These are phyloP conservation scores for Colletotrichum tofieldiae DNA, from an alignment of 2,329 filamentous ascomycete species.

Conservation along the genomic window DNA sequence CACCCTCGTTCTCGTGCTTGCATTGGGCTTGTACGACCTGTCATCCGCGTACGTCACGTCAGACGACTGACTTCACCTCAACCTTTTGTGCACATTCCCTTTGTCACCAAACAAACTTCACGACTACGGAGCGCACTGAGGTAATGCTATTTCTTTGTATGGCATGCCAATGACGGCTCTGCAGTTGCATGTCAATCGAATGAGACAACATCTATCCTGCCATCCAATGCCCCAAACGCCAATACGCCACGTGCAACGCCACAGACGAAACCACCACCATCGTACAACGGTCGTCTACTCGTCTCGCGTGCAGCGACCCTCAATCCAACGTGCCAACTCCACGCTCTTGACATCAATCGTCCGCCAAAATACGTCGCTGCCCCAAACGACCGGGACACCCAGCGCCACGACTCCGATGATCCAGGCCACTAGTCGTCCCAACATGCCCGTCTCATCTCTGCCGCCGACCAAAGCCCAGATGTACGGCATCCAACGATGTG, in stretches of 20 bases:
- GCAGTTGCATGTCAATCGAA: slow-evolving; percentile 8
- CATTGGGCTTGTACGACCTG: slow-evolving; percentile 2
- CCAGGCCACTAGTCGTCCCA: slow-evolving; percentile 54
- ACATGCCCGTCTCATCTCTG: slow-evolving; percentile 51
- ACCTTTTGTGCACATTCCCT: neutral
- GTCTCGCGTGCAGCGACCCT: slow-evolving; percentile 48
- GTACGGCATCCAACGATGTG: slow-evolving; percentile 44
- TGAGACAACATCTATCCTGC: slow-evolving; percentile 16
- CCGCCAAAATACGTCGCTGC: slow-evolving; percentile 73
- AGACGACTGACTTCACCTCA: neutral
- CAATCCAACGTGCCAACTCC: slow-evolving; percentile 65
- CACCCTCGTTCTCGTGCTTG: neutral
- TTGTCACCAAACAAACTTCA: neutral
- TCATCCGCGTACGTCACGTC: neutral
- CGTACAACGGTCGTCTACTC: slow-evolving; percentile 1
- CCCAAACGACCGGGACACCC: slow-evolving; percentile 63
- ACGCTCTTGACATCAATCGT: slow-evolving; percentile 64
- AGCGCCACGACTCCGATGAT: slow-evolving; percentile 55
- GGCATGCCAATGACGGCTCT: slow-evolving; percentile 7
- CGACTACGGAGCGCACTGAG: neutral
- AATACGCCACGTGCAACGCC: slow-evolving; percentile 8
- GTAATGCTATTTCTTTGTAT: neutral
- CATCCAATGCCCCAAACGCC: slow-evolving; percentile 22
- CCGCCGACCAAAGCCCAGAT: slow-evolving; percentile 50
- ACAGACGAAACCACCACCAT: neutral